Evolutionary conservation across 352 stramenopile genomes (phyloP).

Genomic region (Globisporangium alternatum): DNA sequence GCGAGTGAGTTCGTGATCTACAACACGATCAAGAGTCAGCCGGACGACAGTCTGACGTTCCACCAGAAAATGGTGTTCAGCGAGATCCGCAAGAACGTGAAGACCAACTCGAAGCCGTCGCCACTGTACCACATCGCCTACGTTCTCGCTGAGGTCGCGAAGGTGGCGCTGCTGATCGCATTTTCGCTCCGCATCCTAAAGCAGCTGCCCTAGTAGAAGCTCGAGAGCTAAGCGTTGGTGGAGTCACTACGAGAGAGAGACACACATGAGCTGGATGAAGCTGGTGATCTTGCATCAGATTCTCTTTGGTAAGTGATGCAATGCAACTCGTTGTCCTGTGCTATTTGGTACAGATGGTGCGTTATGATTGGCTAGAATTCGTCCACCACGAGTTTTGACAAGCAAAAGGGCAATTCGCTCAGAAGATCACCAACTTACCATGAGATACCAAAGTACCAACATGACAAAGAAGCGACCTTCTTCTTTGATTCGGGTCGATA

Average conservation of each 20-base stretch:
- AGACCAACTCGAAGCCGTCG: slow-evolving; percentile 34
- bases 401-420: not conserved
- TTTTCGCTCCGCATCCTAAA: slow-evolving; percentile 54
- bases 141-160: slow-evolving; percentile 38
- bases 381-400: slow-evolving; percentile 2
- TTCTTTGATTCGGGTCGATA: too few relatives aligned
- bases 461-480: too few relatives aligned
- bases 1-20: slow-evolving; percentile 50
- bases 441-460: too few relatives aligned
- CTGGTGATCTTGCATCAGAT: not conserved
- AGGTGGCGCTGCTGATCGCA: slow-evolving; percentile 42
- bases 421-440: too few relatives aligned
- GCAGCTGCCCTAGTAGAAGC: slow-evolving; percentile 25
- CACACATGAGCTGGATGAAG: not conserved
- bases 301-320: not conserved
- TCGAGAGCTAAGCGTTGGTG: too few relatives aligned
- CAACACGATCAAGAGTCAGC: slow-evolving; percentile 49
- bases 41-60: slow-evolving; percentile 50
- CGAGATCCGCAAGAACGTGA: slow-evolving; percentile 51
- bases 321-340: slow-evolving; percentile 1
- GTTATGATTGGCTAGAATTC: slow-evolving; percentile 13
- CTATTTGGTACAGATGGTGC: not conserved
- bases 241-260: not conserved
- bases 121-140: slow-evolving; percentile 47
- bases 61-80: slow-evolving; percentile 57